phyloP scores from a whole-genome alignment of 495 filamentous ascomycete genomes.

The Pseudomonodictys pantanalensis region DNA sequence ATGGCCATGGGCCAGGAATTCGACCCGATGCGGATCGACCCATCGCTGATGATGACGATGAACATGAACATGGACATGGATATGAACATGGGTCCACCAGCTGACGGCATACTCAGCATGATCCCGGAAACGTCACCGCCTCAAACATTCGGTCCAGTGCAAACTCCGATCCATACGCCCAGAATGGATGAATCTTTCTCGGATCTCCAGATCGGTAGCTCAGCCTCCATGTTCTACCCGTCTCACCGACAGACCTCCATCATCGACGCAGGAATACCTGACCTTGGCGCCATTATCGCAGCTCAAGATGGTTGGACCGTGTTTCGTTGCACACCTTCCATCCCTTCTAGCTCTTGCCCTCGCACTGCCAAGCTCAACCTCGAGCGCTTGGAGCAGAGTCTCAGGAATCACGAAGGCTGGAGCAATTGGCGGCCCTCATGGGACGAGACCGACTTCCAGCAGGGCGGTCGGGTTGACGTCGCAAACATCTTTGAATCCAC shows the following conservation, averaged over 20 bases:
- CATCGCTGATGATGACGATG: slow-evolving; percentile 36
- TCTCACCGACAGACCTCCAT: slow-evolving; percentile 28
- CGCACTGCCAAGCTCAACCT: slow-evolving; percentile 57
- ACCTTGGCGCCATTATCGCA: slow-evolving; percentile 52
- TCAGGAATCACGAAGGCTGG: slow-evolving; percentile 43
- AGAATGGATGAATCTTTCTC: slow-evolving; percentile 39
- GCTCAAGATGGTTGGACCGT: slow-evolving; percentile 57
- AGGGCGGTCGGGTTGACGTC: slow-evolving; percentile 48
- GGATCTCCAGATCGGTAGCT: slow-evolving; percentile 38
- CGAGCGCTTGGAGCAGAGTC: slow-evolving; percentile 54
- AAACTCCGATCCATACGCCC: slow-evolving; percentile 37
- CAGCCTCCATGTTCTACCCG: slow-evolving; percentile 32
- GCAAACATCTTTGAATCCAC: slow-evolving; percentile 45
- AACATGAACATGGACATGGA: slow-evolving; percentile 46
- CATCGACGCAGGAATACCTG: slow-evolving; percentile 44
- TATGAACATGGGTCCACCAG: slow-evolving; percentile 35
- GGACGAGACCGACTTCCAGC: slow-evolving; percentile 50
- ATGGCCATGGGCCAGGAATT: slow-evolving; percentile 38
- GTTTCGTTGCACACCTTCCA: slow-evolving; percentile 54
- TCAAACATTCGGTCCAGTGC: slow-evolving; percentile 32
- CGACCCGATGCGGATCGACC: slow-evolving; percentile 39
- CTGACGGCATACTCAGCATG: slow-evolving; percentile 33
- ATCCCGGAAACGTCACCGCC: slow-evolving; percentile 36
- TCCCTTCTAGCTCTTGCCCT: slow-evolving; percentile 52
- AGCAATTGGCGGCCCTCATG: slow-evolving; percentile 47